phyloP scores from a whole-genome alignment of 2,329 filamentous ascomycete genomes.

The Pseudocercospora cruenta region DNA sequence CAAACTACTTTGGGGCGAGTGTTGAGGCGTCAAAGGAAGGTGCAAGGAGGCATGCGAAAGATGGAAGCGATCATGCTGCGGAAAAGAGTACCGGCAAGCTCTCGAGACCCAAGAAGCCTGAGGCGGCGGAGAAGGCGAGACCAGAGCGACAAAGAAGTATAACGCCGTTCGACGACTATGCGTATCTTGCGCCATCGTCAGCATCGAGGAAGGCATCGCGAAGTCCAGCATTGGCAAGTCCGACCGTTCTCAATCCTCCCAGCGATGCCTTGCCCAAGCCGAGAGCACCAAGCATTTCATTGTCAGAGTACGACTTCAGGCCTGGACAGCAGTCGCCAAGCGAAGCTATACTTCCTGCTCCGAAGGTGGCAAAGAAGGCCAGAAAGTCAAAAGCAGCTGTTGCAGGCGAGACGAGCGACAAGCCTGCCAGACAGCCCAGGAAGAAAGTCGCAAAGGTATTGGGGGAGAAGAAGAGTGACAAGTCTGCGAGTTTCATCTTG shows the following conservation, averaged over 20 bases:
- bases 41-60: background rate
- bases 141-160: background rate
- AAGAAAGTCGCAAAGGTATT: constrained; percentile 16
- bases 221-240: constrained; percentile 5
- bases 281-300: constrained; percentile 21
- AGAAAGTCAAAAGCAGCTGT: background rate
- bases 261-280: constrained; percentile 9
- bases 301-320: constrained; percentile 27
- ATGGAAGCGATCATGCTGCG: background rate
- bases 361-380: constrained; percentile 10
- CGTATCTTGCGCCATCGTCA: background rate
- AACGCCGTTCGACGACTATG: constrained; percentile 3
- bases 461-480: constrained; percentile 22
- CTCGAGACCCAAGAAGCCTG: background rate
- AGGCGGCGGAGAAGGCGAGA: background rate
- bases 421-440: constrained; percentile 9
- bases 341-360: background rate
- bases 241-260: constrained; percentile 2
- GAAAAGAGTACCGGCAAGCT: background rate
- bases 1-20: background rate
- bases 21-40: background rate
- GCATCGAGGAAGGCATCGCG: background rate
- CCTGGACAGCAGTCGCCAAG: constrained; percentile 7
- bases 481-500: constrained; percentile 35
- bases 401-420: background rate